Evolutionary conservation across 257 asterid genomes (phyloP).

Genomic region (Jacaranda mimosifolia): DNA sequence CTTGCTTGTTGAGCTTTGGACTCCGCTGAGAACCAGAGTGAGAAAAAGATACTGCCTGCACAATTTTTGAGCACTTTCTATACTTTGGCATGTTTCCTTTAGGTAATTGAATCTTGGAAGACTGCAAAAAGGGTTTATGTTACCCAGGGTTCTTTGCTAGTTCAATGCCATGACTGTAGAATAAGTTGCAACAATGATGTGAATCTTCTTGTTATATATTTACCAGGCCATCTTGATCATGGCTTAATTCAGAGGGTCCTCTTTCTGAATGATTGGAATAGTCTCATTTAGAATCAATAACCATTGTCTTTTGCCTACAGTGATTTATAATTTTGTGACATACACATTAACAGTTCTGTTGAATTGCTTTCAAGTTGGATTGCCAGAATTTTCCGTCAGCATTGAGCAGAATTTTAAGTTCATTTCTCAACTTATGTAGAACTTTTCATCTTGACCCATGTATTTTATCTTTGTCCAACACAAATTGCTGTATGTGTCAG

Average conservation of each 20-base stretch:
- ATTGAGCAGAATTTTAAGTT: not conserved
- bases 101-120: not conserved
- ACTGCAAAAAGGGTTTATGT: not conserved
- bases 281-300: not conserved
- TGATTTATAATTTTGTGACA: too few relatives aligned
- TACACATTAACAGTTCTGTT: too few relatives aligned
- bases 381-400: too few relatives aligned
- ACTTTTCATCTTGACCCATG: not conserved
- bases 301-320: not conserved
- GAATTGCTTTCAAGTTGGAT: too few relatives aligned
- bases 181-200: not conserved
- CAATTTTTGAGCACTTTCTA: not conserved
- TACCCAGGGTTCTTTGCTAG: not conserved
- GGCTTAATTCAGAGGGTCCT: not conserved
- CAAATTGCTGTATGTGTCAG: not conserved
- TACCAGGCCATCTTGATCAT: not conserved
- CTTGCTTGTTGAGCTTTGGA: not conserved
- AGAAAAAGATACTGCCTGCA: slow-evolving; percentile 9
- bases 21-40: not conserved
- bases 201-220: not conserved
- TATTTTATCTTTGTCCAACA: not conserved
- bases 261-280: not conserved
- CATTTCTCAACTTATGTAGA: not conserved
- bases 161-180: not conserved
- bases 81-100: not conserved